Percentiles rank a stretch among this genome's conserved stretches.
These are phyloP conservation scores for Phytophthora syringae DNA, from an alignment of 352 stramenopile species.

Conservation along the genomic window DNA sequence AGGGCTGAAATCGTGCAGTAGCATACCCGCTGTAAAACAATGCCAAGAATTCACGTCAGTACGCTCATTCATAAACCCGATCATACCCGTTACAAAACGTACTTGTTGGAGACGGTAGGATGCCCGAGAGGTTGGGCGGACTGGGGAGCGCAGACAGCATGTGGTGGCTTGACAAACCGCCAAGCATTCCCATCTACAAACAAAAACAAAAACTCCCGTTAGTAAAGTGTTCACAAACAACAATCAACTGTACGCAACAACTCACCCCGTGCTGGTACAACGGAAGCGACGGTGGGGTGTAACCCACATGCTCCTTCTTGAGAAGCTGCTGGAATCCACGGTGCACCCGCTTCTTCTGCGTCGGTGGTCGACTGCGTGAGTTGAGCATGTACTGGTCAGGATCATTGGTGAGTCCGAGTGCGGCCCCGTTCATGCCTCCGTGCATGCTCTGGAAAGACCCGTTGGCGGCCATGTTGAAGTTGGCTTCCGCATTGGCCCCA, in stretches of 20 bases:
- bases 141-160: conserved; percentile 73
- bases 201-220: background rate
- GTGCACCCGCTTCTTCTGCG: conserved; percentile 75
- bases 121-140: conserved; percentile 73
- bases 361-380: conserved; percentile 33
- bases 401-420: conserved; percentile 69
- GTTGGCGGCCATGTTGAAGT: conserved; percentile 42
- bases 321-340: conserved; percentile 83
- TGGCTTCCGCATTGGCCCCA: conserved; percentile 39
- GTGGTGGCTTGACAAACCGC: conserved; percentile 58
- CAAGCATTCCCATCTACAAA: conserved; percentile 71
- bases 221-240: background rate
- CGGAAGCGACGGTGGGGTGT: conserved; percentile 67
- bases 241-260: conserved; percentile 8
- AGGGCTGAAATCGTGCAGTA: conserved; percentile 81
- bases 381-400: conserved; percentile 71
- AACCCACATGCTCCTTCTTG: conserved; percentile 76
- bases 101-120: conserved; percentile 84
- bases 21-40: conserved; percentile 65
- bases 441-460: conserved; percentile 48
- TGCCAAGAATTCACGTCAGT: conserved; percentile 17
- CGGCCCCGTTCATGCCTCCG: conserved; percentile 34
- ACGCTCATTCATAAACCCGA: conserved; percentile 4
- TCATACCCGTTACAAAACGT: conserved; percentile 29
- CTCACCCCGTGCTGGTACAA: conserved; percentile 76